phyloP scores from a whole-genome alignment of 208 protist genomes.

The Wallacemonas sp. region DNA sequence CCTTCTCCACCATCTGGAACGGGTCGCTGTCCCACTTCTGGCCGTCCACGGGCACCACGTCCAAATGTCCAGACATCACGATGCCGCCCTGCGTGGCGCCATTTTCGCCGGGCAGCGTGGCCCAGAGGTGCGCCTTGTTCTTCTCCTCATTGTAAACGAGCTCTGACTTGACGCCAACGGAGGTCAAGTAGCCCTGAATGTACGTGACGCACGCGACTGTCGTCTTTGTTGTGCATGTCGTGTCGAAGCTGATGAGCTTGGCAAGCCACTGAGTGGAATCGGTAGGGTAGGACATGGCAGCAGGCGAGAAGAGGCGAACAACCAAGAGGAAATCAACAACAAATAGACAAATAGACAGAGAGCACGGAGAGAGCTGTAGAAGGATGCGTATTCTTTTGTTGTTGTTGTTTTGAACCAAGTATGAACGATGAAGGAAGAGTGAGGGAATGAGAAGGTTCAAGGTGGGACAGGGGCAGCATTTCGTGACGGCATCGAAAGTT shows the following conservation, averaged over 20 bases:
- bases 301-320: neutral
- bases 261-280: conserved; percentile 35
- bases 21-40: conserved; percentile 72
- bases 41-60: conserved; percentile 74
- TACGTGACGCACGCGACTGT: conserved; percentile 37
- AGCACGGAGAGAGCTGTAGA: too few species aligned
- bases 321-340: too few species aligned
- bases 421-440: too few species aligned
- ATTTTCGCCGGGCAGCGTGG: conserved; percentile 45
- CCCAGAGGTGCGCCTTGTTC: conserved; percentile 57
- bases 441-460: too few species aligned
- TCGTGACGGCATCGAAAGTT: too few species aligned
- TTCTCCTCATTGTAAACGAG: conserved; percentile 39
- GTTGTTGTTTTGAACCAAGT: too few species aligned
- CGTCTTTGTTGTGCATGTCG: conserved; percentile 58
- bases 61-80: conserved; percentile 55
- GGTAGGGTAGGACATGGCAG: conserved; percentile 14
- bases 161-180: conserved; percentile 34
- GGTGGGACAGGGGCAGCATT: too few species aligned
- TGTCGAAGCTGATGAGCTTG: conserved; percentile 64
- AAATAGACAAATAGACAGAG: too few species aligned
- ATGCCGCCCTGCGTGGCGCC: conserved; percentile 53
- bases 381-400: too few species aligned
- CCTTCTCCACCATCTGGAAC: conserved; percentile 52
- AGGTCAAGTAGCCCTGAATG: conserved; percentile 35